phyloP scores from a whole-genome alignment of 2,329 filamentous ascomycete species.

The Penicillium sp. region DNA sequence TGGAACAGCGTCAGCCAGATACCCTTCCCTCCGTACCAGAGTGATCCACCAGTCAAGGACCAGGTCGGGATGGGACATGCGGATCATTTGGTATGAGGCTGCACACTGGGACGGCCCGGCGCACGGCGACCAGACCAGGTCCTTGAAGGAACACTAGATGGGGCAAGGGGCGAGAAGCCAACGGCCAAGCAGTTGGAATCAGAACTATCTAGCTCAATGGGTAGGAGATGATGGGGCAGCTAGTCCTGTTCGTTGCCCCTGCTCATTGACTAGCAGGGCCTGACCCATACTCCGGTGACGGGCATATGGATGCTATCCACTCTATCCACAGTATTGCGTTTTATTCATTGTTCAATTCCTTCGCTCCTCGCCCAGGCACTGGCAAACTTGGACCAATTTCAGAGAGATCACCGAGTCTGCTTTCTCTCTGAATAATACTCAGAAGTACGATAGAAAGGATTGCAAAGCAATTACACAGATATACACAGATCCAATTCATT shows the following conservation, averaged over 20 bases:
- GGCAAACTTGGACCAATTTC: neutral
- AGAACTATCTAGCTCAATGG: neutral
- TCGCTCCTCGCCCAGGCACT: neutral
- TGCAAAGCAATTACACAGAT: neutral
- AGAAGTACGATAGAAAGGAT: no score
- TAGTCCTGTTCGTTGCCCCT: neutral
- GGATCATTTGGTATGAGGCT: constrained; percentile 45
- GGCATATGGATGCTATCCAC: neutral
- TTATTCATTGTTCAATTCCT: no score
- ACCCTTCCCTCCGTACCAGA: constrained; percentile 26
- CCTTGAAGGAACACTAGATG: constrained; percentile 41
- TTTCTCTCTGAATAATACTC: no score
- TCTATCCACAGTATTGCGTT: neutral
- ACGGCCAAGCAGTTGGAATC: neutral
- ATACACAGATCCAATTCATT: neutral
- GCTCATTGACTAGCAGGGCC: neutral
- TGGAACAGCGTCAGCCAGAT: constrained; percentile 37
- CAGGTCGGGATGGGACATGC: constrained; percentile 38
- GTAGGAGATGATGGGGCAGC: neutral
- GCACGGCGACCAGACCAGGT: constrained; percentile 45
- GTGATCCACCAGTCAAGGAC: constrained; percentile 37
- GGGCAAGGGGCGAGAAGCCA: constrained; percentile 16
- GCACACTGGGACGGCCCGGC: constrained; percentile 51
- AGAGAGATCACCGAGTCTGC: neutral
- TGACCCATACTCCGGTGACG: neutral